phyloP scores from a whole-genome alignment of 2,329 filamentous ascomycete genomes.

The Fusarium floridanum region DNA sequence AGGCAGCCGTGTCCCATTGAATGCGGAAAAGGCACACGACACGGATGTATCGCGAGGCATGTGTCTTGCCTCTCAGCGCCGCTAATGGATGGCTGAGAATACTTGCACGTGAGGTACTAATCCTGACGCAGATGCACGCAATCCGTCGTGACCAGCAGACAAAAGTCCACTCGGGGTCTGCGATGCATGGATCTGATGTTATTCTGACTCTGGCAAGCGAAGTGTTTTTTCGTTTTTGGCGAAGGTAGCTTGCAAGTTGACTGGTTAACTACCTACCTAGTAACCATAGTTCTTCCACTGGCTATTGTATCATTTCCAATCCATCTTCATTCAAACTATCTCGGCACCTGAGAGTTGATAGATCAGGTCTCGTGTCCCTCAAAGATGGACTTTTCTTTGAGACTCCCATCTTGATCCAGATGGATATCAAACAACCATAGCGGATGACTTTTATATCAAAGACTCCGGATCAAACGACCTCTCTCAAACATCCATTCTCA shows the following conservation, averaged over 20 bases:
- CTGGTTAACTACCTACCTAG: background rate
- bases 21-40: slow-evolving; percentile 38
- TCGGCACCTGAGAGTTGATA: background rate
- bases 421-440: slow-evolving; percentile 9
- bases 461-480: slow-evolving; percentile 30
- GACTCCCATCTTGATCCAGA: slow-evolving; percentile 18
- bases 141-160: slow-evolving; percentile 14
- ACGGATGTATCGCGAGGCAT: slow-evolving; percentile 22
- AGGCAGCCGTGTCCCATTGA: slow-evolving; percentile 31
- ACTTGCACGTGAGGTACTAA: slow-evolving; percentile 40
- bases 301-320: background rate
- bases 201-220: background rate
- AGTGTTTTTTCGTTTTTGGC: background rate
- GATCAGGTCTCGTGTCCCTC: slow-evolving; percentile 30
- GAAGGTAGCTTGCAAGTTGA: background rate
- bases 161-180: background rate
- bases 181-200: slow-evolving; percentile 7
- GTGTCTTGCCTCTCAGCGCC: background rate
- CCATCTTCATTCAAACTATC: slow-evolving; percentile 1
- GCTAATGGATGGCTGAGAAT: slow-evolving; percentile 9
- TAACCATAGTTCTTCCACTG: background rate
- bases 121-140: slow-evolving; percentile 16
- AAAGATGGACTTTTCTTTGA: slow-evolving; percentile 11
- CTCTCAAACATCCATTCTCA: background rate
- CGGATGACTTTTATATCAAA: slow-evolving; percentile 26